A percentile compares a stretch with the other conserved stretches of the same genome.
phyloP scores from a whole-genome alignment of 2,329 filamentous ascomycete genomes.

The Corinectria fuckeliana region DNA sequence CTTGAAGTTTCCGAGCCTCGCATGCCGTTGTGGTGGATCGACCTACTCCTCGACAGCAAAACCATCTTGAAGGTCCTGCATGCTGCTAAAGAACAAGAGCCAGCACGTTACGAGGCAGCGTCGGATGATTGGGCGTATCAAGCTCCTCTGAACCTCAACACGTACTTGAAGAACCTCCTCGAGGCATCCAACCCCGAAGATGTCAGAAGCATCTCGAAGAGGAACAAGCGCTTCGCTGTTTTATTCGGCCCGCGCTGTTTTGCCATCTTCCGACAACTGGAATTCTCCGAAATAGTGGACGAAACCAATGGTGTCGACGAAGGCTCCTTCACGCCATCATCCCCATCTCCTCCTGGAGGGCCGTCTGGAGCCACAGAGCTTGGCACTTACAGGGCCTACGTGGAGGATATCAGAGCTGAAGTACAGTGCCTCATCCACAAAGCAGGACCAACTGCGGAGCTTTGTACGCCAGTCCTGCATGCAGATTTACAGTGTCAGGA shows the following conservation, averaged over 20 bases:
- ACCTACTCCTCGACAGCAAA: conserved; percentile 52
- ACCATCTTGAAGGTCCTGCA: conserved; percentile 51
- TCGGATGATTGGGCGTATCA: conserved; percentile 48
- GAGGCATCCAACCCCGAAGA: conserved; percentile 45
- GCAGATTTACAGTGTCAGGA: conserved; percentile 42
- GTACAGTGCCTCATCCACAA: conserved; percentile 52
- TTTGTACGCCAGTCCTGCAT: conserved; percentile 43
- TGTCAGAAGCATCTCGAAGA: conserved; percentile 56
- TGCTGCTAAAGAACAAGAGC: conserved; percentile 51
- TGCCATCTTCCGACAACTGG: conserved; percentile 55
- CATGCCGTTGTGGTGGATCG: conserved; percentile 51
- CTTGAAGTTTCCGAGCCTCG: conserved; percentile 59
- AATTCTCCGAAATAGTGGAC: conserved; percentile 52
- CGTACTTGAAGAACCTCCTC: conserved; percentile 59
- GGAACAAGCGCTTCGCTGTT: conserved; percentile 63
- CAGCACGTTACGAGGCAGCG: conserved; percentile 54
- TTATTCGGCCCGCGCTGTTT: conserved; percentile 60
- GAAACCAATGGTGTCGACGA: conserved; percentile 49
- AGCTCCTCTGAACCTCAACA: conserved; percentile 55
- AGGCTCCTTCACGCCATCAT: conserved; percentile 45
- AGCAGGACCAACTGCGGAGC: conserved; percentile 42
- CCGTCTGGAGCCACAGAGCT: conserved; percentile 46
- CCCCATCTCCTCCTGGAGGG: conserved; percentile 42
- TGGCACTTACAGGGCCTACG: conserved; percentile 53
- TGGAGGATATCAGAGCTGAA: conserved; percentile 58